Conservation (phyloP, 805 yeast genomes). For the Kazachstania bromeliacearum region DNA sequence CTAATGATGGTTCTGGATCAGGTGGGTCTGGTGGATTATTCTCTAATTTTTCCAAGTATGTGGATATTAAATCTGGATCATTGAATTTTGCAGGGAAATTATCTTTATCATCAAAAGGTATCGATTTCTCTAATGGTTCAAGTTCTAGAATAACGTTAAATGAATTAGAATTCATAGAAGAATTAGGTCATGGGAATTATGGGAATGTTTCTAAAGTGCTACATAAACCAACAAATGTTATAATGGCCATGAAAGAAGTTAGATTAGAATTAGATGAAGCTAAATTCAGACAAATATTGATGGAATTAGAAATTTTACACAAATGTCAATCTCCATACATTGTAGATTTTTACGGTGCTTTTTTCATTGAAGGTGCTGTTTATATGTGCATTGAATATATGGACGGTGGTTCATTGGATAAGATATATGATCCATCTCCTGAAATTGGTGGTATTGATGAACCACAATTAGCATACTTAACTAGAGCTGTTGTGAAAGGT, state of each 20-base stretch:
- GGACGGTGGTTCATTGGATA: slow-evolving; percentile 94
- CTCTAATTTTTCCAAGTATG: slow-evolving; percentile 75
- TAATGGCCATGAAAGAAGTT: slow-evolving; percentile 97
- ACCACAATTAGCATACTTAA: slow-evolving; percentile 65
- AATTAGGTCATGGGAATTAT: slow-evolving; percentile 91
- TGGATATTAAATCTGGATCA: slow-evolving; percentile 87
- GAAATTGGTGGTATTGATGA: slow-evolving; percentile 60
- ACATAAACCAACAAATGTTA: slow-evolving; percentile 84
- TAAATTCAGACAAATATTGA: slow-evolving; percentile 86
- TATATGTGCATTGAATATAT: slow-evolving; percentile 97
- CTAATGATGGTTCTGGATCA: slow-evolving; percentile 12
- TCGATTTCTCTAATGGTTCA: slow-evolving; percentile 82
- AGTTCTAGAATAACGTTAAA: slow-evolving; percentile 79
- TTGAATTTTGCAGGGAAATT: slow-evolving; percentile 90
- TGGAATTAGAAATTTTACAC: slow-evolving; percentile 93
- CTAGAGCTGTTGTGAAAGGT: slow-evolving; percentile 74
- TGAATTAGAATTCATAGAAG: slow-evolving; percentile 73
- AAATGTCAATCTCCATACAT: slow-evolving; percentile 84
- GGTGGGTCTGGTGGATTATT: slow-evolving; percentile 46
- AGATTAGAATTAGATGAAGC: slow-evolving; percentile 85
- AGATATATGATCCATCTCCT: slow-evolving; percentile 51
- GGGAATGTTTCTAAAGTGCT: slow-evolving; percentile 91
- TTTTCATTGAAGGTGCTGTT: slow-evolving; percentile 94
- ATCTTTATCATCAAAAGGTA: slow-evolving; percentile 82
- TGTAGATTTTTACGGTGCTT: slow-evolving; percentile 95